These are phyloP conservation scores for Venturiaceae sp. DNA, from an alignment of 2,329 filamentous ascomycete species.

Conservation along the genomic window DNA sequence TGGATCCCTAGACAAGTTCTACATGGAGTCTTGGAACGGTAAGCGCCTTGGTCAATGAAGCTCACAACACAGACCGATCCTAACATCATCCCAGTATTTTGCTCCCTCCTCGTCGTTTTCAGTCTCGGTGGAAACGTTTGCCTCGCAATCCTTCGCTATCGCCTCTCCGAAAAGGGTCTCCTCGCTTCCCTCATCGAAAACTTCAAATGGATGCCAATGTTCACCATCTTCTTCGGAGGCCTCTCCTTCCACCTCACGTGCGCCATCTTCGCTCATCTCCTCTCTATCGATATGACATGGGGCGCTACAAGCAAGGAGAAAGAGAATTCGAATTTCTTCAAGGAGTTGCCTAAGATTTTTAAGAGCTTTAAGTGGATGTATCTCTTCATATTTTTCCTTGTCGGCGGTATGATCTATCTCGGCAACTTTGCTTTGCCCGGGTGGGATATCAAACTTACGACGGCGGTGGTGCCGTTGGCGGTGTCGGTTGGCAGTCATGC, in stretches of 20 bases:
- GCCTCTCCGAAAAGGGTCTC: constrained; percentile 9
- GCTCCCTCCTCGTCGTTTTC: constrained; percentile 4
- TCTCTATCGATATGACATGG: constrained; percentile 12
- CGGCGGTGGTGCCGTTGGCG: constrained; percentile 14
- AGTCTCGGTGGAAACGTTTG: too few species aligned
- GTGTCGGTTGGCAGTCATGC: constrained; percentile 14
- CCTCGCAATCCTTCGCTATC: constrained; percentile 11
- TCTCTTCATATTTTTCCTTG: constrained; percentile 12
- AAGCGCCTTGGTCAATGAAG: too few species aligned
- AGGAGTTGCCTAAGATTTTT: constrained; percentile 14
- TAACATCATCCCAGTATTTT: too few species aligned
- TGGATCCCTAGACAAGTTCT: constrained; percentile 10
- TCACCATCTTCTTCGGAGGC: constrained; percentile 13
- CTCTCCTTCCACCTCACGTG: constrained; percentile 11
- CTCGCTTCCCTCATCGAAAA: constrained; percentile 9
- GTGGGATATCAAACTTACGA: constrained; percentile 13
- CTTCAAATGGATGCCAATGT: constrained; percentile 13
- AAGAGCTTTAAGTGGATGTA: constrained; percentile 16
- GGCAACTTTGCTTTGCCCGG: constrained; percentile 13
- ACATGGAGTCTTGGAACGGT: constrained; percentile 10
- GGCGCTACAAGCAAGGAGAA: constrained; percentile 5
- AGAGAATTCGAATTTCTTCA: constrained; percentile 12
- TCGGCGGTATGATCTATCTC: constrained; percentile 15
- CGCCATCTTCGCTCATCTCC: constrained; percentile 11
- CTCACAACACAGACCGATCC: too few species aligned